phyloP scores from a whole-genome alignment of 2,329 filamentous ascomycete genomes.

The Exophiala phaeomuriformis region DNA sequence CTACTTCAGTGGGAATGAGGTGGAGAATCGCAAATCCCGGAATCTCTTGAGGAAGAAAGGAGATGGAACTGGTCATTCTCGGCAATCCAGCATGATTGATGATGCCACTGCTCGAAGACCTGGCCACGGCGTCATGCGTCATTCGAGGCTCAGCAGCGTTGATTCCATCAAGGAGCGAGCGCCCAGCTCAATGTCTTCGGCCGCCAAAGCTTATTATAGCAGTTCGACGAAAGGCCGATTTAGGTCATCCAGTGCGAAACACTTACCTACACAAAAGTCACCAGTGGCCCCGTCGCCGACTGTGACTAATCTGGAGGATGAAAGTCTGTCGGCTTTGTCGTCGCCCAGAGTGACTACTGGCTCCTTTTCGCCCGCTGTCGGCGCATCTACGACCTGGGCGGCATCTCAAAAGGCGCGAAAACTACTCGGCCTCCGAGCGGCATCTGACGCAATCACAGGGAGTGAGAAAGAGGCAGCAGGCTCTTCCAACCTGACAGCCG shows the following conservation, averaged over 20 bases:
- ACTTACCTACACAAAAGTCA: slow-evolving; percentile 35
- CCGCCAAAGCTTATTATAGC: slow-evolving; percentile 63
- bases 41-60: slow-evolving; percentile 73
- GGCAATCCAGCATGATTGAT: slow-evolving; percentile 69
- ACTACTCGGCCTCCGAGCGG: slow-evolving; percentile 67
- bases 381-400: slow-evolving; percentile 42
- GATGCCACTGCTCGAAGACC: slow-evolving; percentile 55
- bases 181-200: slow-evolving; percentile 47
- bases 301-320: slow-evolving; percentile 50
- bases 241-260: slow-evolving; percentile 55
- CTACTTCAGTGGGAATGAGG: slow-evolving; percentile 87
- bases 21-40: slow-evolving; percentile 61
- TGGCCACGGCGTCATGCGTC: slow-evolving; percentile 60
- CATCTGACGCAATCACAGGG: slow-evolving; percentile 64
- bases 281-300: slow-evolving; percentile 45
- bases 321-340: slow-evolving; percentile 30
- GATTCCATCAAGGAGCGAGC: slow-evolving; percentile 61
- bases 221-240: slow-evolving; percentile 44
- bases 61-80: slow-evolving; percentile 47
- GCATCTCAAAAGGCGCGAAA: slow-evolving; percentile 54
- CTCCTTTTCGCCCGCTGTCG: slow-evolving; percentile 44
- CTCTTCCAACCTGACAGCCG: slow-evolving; percentile 36
- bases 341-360: slow-evolving; percentile 44
- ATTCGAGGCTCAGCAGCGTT: slow-evolving; percentile 71
- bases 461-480: slow-evolving; percentile 45